phyloP scores from a whole-genome alignment of 2,329 filamentous ascomycete genomes.

The Aureobasidium sp. region DNA sequence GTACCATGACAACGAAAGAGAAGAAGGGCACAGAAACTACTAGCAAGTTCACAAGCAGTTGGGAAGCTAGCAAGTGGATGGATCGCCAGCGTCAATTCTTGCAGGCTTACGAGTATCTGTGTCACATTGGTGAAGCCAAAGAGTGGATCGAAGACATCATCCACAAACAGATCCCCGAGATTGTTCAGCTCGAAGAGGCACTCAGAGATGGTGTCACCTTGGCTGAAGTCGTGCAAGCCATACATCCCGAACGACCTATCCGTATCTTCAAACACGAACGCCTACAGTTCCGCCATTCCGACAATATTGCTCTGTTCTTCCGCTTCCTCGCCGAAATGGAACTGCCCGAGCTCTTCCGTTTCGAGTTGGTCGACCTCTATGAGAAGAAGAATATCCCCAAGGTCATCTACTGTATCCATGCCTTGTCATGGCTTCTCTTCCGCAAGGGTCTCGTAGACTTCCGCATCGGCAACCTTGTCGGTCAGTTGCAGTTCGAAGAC shows the following conservation, averaged over 20 bases:
- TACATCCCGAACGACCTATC: conserved; percentile 67
- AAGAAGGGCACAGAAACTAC: conserved; percentile 39
- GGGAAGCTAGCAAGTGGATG: conserved; percentile 93
- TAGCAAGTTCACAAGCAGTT: conserved; percentile 38
- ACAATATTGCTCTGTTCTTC: conserved; percentile 97
- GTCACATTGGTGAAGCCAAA: conserved; percentile 97
- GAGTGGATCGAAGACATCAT: conserved; percentile 97
- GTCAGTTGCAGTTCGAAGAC: conserved; percentile 93
- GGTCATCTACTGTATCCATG: conserved; percentile 98
- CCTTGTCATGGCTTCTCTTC: conserved; percentile 92
- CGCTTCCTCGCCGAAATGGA: conserved; percentile 86
- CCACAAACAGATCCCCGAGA: conserved; percentile 76
- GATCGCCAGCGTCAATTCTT: conserved; percentile 95
- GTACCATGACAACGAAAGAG: conserved; percentile 49
- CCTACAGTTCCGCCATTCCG: conserved; percentile 89
- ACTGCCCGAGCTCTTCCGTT: conserved; percentile 89
- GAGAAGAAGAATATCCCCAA: conserved; percentile 99
- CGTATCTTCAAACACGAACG: conserved; percentile 81
- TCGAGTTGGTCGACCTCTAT: conserved; percentile 94
- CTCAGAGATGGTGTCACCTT: conserved; percentile 88
- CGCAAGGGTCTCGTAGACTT: conserved; percentile 93
- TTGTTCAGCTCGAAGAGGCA: conserved; percentile 88
- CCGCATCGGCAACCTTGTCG: conserved; percentile 91
- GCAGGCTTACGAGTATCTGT: conserved; percentile 96
- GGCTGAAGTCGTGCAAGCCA: conserved; percentile 84